Percentiles rank a stretch among this genome's conserved stretches.
Conservation (phyloP, 208 protist genomes). For the Trypanosoma vivax region DNA sequence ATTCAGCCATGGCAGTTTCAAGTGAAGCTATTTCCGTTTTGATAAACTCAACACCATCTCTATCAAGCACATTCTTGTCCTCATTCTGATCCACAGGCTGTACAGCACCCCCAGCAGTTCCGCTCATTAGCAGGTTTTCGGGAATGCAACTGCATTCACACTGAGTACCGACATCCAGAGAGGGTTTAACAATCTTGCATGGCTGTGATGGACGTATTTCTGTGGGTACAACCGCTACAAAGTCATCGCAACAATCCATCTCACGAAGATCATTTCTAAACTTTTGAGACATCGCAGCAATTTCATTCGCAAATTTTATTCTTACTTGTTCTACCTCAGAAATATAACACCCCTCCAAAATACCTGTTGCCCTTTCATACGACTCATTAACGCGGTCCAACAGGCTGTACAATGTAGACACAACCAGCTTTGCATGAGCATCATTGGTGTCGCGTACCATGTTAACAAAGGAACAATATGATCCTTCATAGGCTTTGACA, state of each 20-base stretch:
- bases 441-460: background rate
- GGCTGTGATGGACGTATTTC: background rate
- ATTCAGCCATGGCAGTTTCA: constrained; percentile 2
- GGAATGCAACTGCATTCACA: background rate
- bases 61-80: background rate
- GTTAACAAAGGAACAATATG: constrained; percentile 4
- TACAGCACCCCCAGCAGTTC: background rate
- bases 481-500: constrained; percentile 11
- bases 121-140: background rate
- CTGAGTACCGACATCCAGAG: too few species aligned
- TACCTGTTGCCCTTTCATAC: constrained; percentile 6
- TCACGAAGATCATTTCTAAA: background rate
- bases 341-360: constrained; percentile 6
- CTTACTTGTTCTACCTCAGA: constrained; percentile 10
- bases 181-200: too few species aligned
- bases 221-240: background rate
- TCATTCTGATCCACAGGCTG: background rate
- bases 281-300: background rate
- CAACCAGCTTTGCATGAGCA: background rate
- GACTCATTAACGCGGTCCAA: background rate
- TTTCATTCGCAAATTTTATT: constrained; percentile 4
- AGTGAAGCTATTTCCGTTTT: constrained; percentile 16
- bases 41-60: background rate
- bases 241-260: background rate
- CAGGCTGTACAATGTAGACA: background rate